Base-by-base conservation (phyloP, 106 monocot genomes). In the Dendrobium nobile region DNA sequence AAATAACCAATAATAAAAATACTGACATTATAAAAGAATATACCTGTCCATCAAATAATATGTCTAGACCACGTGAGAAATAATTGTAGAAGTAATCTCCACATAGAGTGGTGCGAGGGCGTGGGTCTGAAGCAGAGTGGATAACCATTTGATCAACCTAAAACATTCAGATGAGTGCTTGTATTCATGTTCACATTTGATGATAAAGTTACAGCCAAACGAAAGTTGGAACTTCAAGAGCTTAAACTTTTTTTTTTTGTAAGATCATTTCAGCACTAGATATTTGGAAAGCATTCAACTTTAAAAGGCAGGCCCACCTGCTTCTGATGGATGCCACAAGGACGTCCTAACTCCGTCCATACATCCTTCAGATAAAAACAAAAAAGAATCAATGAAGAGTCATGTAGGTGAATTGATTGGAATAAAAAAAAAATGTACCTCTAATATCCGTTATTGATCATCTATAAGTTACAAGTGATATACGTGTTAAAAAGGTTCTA, bases 61-160 rank as follows among this genome's bases (percentile, higher is more conserved):
- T 91, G 83, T 98, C 97, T 47, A 98, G 74, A 70, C 97, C 97
- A 72, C 94, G 97, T 73, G 94, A 91, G 75, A 92, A 98, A 77
- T 92, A 98, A 85, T 94, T 98, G 78, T 98, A 98, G 73, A 98
- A 98, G 77, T 98, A 98, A 89, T 98, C 94, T 9, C 94, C 92
- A 83, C 97, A 98, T 9, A 91, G 97, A 58, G 97, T 91, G 59
- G 92, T 91, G 15, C 88, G 78, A 78, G 97, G 97, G n/a, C 82
- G 92, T 51, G 90, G 94, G 43, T 98, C 97, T 76, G 97, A 94
- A 75, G 94, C 90, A 81, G 92, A 98, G 82, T 98, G 97, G 75
- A 94, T 98, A 55, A 94, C 94, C 97, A 98, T 98, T 79, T 98
- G 97, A 82, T 94, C 94, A 37, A 98, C 94, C 96, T 97, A 86